These are phyloP conservation scores for Pseudozyma hubeiensis DNA, from an alignment of 1,284 basidiomycete species.

Conservation along the genomic window DNA sequence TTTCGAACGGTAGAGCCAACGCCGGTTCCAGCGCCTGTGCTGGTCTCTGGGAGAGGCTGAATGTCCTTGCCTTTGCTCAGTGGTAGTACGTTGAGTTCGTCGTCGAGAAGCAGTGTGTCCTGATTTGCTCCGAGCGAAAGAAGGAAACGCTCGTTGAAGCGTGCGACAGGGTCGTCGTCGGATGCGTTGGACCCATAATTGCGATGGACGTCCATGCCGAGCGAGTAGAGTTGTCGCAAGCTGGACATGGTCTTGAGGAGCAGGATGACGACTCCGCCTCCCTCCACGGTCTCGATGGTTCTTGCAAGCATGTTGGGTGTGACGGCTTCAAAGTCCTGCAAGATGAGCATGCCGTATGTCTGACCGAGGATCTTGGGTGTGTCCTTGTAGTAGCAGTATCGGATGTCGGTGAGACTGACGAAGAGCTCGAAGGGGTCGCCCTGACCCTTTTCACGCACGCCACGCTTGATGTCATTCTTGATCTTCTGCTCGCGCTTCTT, in stretches of 20 bases:
- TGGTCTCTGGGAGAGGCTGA: conserved; percentile 75
- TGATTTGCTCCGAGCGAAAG: conserved; percentile 78
- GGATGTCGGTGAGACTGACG: conserved; percentile 97
- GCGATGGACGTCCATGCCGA: conserved; percentile 83
- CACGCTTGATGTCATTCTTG: conserved; percentile 74
- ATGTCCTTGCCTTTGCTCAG: conserved; percentile 97
- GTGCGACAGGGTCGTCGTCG: conserved; percentile 87
- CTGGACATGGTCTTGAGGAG: conserved; percentile 95
- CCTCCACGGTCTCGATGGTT: conserved; percentile 98
- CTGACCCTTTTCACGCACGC: conserved; percentile 91
- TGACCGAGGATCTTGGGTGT: conserved; percentile 78
- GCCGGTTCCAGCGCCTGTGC: conserved; percentile 44
- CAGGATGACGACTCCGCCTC: conserved; percentile 91
- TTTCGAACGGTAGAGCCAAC: conserved; percentile 70
- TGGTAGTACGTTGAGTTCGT: conserved; percentile 97
- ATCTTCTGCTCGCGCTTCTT: conserved; percentile 77
- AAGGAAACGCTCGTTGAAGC: conserved; percentile 96
- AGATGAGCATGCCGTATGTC: conserved; percentile 95
- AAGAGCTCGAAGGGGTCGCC: conserved; percentile 97
- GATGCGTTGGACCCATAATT: conserved; percentile 88
- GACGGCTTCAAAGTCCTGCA: conserved; percentile 98
- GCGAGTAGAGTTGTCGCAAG: conserved; percentile 89
- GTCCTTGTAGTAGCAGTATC: conserved; percentile 75
- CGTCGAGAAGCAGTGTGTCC: conserved; percentile 93
- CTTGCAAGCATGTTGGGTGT: conserved; percentile 96